These are phyloP conservation scores for Fagus sylvatica DNA, from an alignment of 306 rosid species.

Conservation along the genomic window DNA sequence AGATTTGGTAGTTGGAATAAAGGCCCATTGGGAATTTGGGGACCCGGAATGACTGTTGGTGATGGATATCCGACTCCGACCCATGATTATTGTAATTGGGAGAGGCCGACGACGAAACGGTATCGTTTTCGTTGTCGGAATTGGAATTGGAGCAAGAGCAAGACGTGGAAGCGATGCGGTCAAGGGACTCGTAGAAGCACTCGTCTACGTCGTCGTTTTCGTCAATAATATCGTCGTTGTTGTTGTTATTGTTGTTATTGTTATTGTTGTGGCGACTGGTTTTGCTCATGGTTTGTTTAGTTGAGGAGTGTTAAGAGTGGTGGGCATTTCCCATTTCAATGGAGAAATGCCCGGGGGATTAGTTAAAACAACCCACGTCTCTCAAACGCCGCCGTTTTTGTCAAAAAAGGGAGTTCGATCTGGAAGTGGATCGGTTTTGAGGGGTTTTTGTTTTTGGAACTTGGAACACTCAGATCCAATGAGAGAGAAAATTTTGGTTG, in stretches of 20 bases:
- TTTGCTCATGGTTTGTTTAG: conserved; percentile 62
- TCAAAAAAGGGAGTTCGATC: too few species aligned
- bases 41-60: conserved; percentile 25
- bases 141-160: conserved; percentile 87
- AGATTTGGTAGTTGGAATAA: conserved; percentile 63
- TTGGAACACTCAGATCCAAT: conserved; percentile 57
- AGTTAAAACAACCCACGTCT: not conserved
- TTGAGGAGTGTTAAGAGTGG: not conserved
- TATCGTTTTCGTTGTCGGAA: conserved; percentile 31
- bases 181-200: conserved; percentile 86
- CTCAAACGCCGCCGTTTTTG: conserved; percentile 1
- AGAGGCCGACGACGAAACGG: conserved; percentile 30
- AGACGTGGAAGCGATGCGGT: conserved; percentile 80
- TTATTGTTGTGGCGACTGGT: conserved; percentile 45
- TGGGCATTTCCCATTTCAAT: conserved; percentile 80
- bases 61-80: conserved; percentile 11
- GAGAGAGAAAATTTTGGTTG: conserved; percentile 18
- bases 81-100: conserved; percentile 41
- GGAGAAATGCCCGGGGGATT: conserved; percentile 51
- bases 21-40: conserved; percentile 62
- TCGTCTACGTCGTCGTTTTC: conserved; percentile 45
- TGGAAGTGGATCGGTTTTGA: too few species aligned
- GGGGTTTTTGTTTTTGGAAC: conserved; percentile 25
- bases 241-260: conserved; percentile 53
- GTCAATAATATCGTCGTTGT: conserved; percentile 27